These are phyloP conservation scores for Aspergillus sergii DNA, from an alignment of 2,329 filamentous ascomycete genomes.

Conservation along the genomic window DNA sequence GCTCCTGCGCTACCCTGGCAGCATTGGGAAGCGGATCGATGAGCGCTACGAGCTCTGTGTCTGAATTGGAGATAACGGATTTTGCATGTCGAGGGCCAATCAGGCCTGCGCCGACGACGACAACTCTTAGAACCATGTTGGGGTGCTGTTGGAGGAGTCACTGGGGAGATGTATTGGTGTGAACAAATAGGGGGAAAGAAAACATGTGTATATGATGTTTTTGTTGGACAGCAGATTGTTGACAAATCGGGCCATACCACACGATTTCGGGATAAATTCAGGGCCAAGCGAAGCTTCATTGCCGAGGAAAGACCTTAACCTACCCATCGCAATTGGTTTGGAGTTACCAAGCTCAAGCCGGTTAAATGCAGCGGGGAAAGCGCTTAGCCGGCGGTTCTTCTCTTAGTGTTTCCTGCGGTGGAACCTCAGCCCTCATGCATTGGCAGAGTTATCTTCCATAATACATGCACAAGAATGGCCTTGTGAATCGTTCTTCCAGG, in stretches of 20 bases:
- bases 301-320: background rate
- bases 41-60: constrained; percentile 47
- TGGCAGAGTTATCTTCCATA: background rate
- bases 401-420: background rate
- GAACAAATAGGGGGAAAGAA: background rate
- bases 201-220: background rate
- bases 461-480: background rate
- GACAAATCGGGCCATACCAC: background rate
- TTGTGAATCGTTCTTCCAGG: background rate
- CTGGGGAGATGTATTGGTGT: background rate
- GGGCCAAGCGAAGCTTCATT: background rate
- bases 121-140: constrained; percentile 35
- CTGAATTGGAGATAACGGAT: constrained; percentile 43
- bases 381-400: constrained; percentile 8
- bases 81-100: constrained; percentile 56
- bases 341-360: background rate
- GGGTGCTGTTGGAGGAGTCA: background rate
- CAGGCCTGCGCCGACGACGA: constrained; percentile 52
- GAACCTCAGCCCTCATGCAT: constrained; percentile 1
- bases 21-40: constrained; percentile 51
- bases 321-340: background rate
- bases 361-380: constrained; percentile 10
- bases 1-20: constrained; percentile 34
- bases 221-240: background rate
- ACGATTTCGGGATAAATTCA: background rate